These are phyloP conservation scores for Xylaria grammica DNA, from an alignment of 495 filamentous ascomycete genomes.

Conservation along the genomic window DNA sequence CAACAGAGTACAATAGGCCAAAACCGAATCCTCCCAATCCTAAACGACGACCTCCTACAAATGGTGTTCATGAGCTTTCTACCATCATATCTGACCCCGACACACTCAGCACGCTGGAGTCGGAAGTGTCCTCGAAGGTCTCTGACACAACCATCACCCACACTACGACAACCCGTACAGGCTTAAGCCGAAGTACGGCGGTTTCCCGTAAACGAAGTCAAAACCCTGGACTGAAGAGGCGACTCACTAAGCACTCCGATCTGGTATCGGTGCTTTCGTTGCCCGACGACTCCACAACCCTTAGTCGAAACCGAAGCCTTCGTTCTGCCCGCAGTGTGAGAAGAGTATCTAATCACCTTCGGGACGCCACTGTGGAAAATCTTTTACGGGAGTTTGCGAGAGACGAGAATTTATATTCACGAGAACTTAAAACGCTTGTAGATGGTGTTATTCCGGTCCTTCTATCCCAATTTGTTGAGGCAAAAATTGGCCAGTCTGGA, in stretches of 20 bases:
- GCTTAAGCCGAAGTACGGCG: constrained; percentile 43
- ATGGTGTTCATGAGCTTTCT: constrained; percentile 70
- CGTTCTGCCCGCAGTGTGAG: constrained; percentile 74
- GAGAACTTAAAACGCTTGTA: constrained; percentile 90
- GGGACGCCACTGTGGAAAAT: constrained; percentile 70
- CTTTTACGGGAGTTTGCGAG: constrained; percentile 79
- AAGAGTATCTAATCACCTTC: constrained; percentile 67
- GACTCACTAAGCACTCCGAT: constrained; percentile 90
- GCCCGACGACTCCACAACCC: constrained; percentile 62
- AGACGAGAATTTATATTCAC: constrained; percentile 89
- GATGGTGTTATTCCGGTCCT: constrained; percentile 96
- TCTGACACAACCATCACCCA: constrained; percentile 59
- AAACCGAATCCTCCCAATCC: constrained; percentile 35
- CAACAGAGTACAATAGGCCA: constrained; percentile 37
- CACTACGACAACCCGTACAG: constrained; percentile 52
- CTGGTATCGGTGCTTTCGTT: constrained; percentile 89
- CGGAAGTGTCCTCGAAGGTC: constrained; percentile 47
- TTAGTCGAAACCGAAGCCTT: constrained; percentile 64
- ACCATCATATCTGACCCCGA: constrained; percentile 71
- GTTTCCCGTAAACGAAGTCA: constrained; percentile 47
- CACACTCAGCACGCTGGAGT: constrained; percentile 56
- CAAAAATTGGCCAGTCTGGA: constrained; percentile 68
- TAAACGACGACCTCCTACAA: constrained; percentile 67
- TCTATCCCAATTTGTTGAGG: constrained; percentile 78
- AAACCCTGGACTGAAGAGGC: constrained; percentile 65